These are phyloP conservation scores for Corymbia citriodora DNA, from an alignment of 441 rosid genomes.

Conservation along the genomic window DNA sequence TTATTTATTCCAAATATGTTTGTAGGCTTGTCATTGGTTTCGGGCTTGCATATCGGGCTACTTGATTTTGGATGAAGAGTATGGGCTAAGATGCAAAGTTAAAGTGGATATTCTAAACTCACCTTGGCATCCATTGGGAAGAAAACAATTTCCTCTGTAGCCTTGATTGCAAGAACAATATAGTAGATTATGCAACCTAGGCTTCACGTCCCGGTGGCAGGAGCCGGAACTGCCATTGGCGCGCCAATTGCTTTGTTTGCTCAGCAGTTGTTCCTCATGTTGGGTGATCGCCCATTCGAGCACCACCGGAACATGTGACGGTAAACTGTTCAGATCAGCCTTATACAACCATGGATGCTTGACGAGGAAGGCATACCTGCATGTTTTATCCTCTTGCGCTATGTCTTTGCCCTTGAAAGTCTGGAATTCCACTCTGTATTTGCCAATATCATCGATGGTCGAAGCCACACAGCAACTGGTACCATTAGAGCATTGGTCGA, in stretches of 20 bases:
- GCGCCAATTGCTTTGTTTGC: background rate
- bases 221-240: background rate
- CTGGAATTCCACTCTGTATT: background rate
- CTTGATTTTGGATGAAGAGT: background rate
- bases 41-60: background rate
- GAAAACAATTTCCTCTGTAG: background rate
- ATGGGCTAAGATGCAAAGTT: background rate
- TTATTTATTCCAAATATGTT: background rate
- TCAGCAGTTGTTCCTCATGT: background rate
- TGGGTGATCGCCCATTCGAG: background rate
- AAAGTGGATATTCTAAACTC: background rate
- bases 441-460: background rate
- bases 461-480: background rate
- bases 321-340: background rate
- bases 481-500: background rate
- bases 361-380: background rate
- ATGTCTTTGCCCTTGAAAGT: fast-evolving
- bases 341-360: fast-evolving
- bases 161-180: background rate
- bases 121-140: background rate
- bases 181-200: background rate
- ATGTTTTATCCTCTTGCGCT: fast-evolving
- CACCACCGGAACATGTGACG: background rate
- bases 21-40: background rate
- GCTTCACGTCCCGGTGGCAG: fast-evolving